Evolutionary conservation across 306 rosid genomes (phyloP).

Genomic region (Prunus mira): DNA sequence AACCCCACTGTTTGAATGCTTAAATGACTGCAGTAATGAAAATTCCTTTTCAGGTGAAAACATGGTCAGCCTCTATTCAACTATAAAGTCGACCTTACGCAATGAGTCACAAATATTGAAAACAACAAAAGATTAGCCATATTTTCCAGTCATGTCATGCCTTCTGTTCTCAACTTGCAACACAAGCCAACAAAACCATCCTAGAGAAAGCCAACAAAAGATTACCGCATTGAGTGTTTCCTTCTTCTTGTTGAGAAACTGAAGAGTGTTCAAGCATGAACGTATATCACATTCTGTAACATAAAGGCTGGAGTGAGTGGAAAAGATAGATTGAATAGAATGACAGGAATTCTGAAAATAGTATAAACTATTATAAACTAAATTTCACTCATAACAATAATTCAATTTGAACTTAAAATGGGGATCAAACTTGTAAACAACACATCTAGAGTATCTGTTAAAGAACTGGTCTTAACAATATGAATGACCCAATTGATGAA

Average conservation of each 20-base stretch:
- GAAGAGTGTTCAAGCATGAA: conserved; percentile 95
- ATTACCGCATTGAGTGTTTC: conserved; percentile 80
- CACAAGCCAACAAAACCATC: conserved; percentile 9
- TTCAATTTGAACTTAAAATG: not conserved
- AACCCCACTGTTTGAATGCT: not conserved
- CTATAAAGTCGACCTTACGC: not conserved
- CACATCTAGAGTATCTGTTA: not conserved
- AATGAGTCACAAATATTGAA: not conserved
- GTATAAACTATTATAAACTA: not conserved
- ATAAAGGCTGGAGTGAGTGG: conserved; percentile 16
- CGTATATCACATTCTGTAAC: conserved; percentile 91
- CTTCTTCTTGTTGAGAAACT: conserved; percentile 81
- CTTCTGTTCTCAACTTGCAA: not conserved
- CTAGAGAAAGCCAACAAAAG: conserved; percentile 16
- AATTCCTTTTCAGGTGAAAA: not conserved
- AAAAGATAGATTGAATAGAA: conserved; percentile 13
- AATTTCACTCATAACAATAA: not conserved
- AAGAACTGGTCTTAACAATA: not conserved
- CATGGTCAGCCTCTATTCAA: not conserved
- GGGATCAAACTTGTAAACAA: not conserved
- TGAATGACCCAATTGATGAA: not conserved
- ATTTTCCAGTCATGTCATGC: not conserved
- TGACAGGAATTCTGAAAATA: not conserved
- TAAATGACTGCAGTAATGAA: not conserved
- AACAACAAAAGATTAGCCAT: not conserved